Percentiles rank a stretch among this genome's conserved stretches.
Conservation (phyloP, 495 filamentous ascomycete genomes). For the Aspergillus baeticus region DNA sequence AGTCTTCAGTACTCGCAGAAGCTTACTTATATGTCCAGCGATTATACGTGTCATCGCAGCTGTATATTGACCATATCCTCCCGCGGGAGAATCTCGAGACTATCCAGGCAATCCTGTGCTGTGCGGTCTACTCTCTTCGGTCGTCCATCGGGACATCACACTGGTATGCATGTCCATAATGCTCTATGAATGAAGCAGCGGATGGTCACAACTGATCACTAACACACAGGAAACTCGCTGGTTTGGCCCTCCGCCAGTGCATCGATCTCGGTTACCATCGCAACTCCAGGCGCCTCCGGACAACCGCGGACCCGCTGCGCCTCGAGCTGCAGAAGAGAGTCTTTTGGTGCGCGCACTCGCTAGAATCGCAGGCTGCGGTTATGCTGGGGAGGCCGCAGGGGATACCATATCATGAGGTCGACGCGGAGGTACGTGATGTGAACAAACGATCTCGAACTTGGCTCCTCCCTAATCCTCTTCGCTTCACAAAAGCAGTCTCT, state of each 20-base stretch:
- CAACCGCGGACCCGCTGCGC: not conserved
- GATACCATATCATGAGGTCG: conserved; percentile 11
- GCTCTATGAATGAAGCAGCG: not conserved
- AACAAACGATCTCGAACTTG: too few species aligned
- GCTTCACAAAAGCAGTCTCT: too few species aligned
- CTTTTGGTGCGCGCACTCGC: conserved; percentile 18
- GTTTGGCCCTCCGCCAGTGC: conserved; percentile 19
- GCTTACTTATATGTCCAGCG: too few species aligned
- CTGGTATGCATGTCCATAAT: conserved; percentile 12
- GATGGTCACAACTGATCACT: too few species aligned
- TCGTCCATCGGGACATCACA: conserved; percentile 9
- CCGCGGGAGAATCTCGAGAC: conserved; percentile 13
- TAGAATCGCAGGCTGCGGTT: conserved; percentile 13
- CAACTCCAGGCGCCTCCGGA: not conserved
- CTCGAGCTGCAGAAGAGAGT: conserved; percentile 12
- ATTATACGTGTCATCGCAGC: not conserved
- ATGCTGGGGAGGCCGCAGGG: conserved; percentile 16
- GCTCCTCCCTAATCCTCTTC: too few species aligned
- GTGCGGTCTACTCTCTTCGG: conserved; percentile 17
- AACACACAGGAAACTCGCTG: conserved; percentile 15
- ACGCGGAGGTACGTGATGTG: conserved; percentile 20
- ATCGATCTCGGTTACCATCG: conserved; percentile 21
- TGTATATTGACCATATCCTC: conserved; percentile 13
- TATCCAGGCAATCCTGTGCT: conserved; percentile 22
- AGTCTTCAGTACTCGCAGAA: too few species aligned